phyloP scores from a whole-genome alignment of 176 grass and related monocot species.

The Neostapfia colusana region DNA sequence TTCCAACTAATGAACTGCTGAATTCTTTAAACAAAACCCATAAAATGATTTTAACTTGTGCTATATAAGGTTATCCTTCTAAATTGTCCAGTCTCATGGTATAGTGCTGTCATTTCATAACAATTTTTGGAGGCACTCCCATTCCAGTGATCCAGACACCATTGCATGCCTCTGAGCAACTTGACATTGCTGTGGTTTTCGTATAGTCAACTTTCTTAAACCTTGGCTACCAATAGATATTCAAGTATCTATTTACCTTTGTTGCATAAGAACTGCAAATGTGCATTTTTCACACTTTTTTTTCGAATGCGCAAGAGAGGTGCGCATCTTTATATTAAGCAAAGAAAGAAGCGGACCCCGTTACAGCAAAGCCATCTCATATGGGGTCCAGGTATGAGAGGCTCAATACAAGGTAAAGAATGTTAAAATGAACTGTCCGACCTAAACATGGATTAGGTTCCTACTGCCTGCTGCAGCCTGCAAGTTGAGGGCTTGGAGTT shows the following conservation, averaged over 20 bases:
- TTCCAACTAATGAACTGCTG: constrained; percentile 1
- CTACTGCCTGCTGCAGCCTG: too few relatives aligned
- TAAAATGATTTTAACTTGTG: not conserved
- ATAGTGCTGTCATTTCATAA: not conserved
- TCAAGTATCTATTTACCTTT: constrained; percentile 1
- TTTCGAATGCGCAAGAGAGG: too few relatives aligned
- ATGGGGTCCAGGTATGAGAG: too few relatives aligned
- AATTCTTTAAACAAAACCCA: constrained; percentile 23
- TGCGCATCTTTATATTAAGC: too few relatives aligned
- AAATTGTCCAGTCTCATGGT: not conserved
- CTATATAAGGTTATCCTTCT: constrained; percentile 27
- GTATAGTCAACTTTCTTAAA: not conserved
- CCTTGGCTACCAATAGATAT: not conserved
- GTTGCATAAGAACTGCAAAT: not conserved
- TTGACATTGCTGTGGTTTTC: not conserved
- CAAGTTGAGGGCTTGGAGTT: too few relatives aligned
- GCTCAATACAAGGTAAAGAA: too few relatives aligned
- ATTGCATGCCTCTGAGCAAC: not conserved
- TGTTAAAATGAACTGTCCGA: too few relatives aligned
- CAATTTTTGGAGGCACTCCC: not conserved
- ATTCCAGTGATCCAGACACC: not conserved
- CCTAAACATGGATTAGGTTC: too few relatives aligned
- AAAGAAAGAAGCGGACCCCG: too few relatives aligned
- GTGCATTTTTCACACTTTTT: not conserved
- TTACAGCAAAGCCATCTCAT: too few relatives aligned